Conservation (phyloP, 2,329 filamentous ascomycete genomes). For the Paramyrothecium roridum region DNA sequence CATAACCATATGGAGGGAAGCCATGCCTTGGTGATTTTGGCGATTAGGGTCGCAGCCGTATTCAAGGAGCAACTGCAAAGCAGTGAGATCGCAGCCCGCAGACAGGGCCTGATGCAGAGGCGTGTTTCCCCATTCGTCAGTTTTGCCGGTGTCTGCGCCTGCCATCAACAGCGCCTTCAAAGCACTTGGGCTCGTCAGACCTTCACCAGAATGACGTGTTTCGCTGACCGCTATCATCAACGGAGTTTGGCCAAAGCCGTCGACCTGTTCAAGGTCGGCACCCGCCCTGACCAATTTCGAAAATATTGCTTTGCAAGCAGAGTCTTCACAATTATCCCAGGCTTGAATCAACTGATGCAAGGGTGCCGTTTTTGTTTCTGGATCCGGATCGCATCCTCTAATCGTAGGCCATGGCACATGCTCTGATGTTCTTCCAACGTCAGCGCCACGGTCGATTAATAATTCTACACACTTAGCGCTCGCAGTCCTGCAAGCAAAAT, state of each 20-base stretch:
- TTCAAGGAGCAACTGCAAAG: slow-evolving; percentile 5
- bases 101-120: slow-evolving; percentile 6
- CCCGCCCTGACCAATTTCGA: slow-evolving; percentile 10
- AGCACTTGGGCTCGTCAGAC: too few relatives aligned
- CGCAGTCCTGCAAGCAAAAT: slow-evolving; percentile 6
- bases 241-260: background rate
- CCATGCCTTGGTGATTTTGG: slow-evolving; percentile 2
- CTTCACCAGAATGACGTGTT: too few relatives aligned
- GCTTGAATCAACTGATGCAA: slow-evolving; percentile 4
- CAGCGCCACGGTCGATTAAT: slow-evolving; percentile 11
- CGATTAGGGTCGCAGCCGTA: slow-evolving; percentile 10
- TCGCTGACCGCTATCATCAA: too few relatives aligned
- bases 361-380: slow-evolving; percentile 1
- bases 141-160: slow-evolving; percentile 4
- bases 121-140: background rate
- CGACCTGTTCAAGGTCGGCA: slow-evolving; percentile 8
- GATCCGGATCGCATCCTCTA: background rate
- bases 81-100: background rate
- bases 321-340: slow-evolving; percentile 7
- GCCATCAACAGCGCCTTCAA: slow-evolving; percentile 1
- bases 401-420: background rate
- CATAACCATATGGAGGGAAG: too few relatives aligned
- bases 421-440: slow-evolving; percentile 4
- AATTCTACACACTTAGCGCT: slow-evolving; percentile 8
- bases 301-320: slow-evolving; percentile 3